Base-by-base conservation (phyloP, 768 basidiomycete species). In the Macrocybe gigantea region DNA sequence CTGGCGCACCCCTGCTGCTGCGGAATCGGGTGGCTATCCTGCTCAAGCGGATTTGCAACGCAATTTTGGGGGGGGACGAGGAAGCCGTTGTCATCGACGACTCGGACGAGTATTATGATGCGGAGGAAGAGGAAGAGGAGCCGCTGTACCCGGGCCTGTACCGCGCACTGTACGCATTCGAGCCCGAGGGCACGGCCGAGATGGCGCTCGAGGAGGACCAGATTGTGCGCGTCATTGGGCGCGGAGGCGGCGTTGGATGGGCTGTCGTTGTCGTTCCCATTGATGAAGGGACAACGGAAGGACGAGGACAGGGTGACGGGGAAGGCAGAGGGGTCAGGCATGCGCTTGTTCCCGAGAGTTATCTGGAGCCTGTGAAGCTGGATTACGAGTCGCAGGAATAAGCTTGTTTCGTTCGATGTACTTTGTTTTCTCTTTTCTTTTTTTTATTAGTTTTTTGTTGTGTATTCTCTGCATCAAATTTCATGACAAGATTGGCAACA, bases 221-320 rank as follows among this genome's bases (percentile, higher is more conserved):
- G 66, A 53, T 86, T 41, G 82, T 93, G 10, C 70, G 71, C 2
- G 86, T 90, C 29, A 63, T 89, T 3, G 87, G 87, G 7, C 58
- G 86, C 41, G 86, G 88, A 4, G 87, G 88, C 0, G 86, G 86
- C 0, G 82, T 84, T 2, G 88, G 88, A 0, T 89, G 88, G 88
- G 88, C 85, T 0, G 81, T 90, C 7, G 88, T 81, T 1, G 71
- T 79, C 50, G 74, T 68, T 46, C 57, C 36, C 14, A 48, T 42
- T 15, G 57, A 33, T 32, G 51, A 37, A 42, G 22, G 22, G 22
- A 4, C 1, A 22, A 2, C 22, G 22, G 2, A 49, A 36, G 53
- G 41, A 43, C 47, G 29, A 36, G 47, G 38, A 55, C 47, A 39
- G 49, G 35, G 54, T 1, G 53, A 33, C 14, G 52, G n/a, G 38